A percentile compares a stretch with the other conserved stretches of the same genome.
Evolutionary conservation across 2,329 filamentous ascomycete genomes (phyloP).

Genomic region (Calonectria henricotiae): DNA sequence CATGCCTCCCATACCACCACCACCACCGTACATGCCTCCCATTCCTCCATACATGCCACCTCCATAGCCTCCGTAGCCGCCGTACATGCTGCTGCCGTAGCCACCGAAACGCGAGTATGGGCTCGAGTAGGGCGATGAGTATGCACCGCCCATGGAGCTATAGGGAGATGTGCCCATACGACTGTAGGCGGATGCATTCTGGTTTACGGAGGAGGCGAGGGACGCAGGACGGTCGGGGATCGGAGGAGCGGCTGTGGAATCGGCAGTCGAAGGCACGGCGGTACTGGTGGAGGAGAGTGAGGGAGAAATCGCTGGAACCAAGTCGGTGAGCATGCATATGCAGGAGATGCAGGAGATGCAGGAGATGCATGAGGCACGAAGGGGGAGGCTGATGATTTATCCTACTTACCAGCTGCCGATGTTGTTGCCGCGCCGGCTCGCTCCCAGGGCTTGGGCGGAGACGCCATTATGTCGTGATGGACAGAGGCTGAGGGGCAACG

Average conservation of each 20-base stretch:
- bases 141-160: conserved; percentile 61
- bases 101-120: conserved; percentile 64
- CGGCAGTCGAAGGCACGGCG: conserved; percentile 58
- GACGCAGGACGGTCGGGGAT: conserved; percentile 87
- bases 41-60: conserved; percentile 63
- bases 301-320: conserved; percentile 57
- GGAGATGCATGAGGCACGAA: conserved; percentile 29
- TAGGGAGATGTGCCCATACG: conserved; percentile 71
- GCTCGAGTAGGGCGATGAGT: conserved; percentile 60
- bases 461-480: conserved; percentile 69
- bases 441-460: conserved; percentile 99
- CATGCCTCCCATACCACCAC: conserved; percentile 65
- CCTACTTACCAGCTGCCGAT: conserved; percentile 65
- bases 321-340: conserved; percentile 50
- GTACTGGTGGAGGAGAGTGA: conserved; percentile 62
- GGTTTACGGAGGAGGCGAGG: conserved; percentile 85
- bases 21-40: conserved; percentile 58
- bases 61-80: conserved; percentile 53
- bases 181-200: conserved; percentile 89
- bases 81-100: conserved; percentile 63
- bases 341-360: conserved; percentile 43
- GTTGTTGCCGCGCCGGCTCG: conserved; percentile 76
- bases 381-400: conserved; percentile 35
- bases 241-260: conserved; percentile 71
- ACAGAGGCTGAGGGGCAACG: conserved; percentile 33